Base-by-base conservation (phyloP, 257 asterid species). In the Eucommia ulmoides region DNA sequence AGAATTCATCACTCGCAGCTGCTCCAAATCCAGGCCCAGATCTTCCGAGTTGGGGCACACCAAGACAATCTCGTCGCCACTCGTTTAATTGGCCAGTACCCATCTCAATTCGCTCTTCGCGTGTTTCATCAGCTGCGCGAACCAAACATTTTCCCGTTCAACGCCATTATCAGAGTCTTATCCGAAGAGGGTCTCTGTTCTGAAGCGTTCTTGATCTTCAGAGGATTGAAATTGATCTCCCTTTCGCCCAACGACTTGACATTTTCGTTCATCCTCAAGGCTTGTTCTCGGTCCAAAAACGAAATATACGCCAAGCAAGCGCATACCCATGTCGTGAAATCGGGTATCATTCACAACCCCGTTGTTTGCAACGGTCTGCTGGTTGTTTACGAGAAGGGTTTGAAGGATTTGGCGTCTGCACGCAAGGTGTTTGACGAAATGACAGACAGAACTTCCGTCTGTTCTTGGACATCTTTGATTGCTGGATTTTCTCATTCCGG, bases 61-160 rank as follows among this genome's bases (percentile, higher is more conserved):
- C 93, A 77, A 49, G 65, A 79, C 67, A 62, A 79, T 56, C 85
- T 82, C 70, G 53, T 79, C 12, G 78, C 92, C 56, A 82, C 95
- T 53, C 92, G 94, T 45, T 79, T 85, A 45, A 75, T 85, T 18
- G 94, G 94, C 48, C 85, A 80, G 26, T 85, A 82, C 74, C 75
- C 77, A 24, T 56, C 85, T 16, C 24, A 45, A 0, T 21, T 44
- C 11, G 79, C 88, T 17, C 72, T 85, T 51, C 69, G 62, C 46
- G 54, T 85, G 59, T 72, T 85, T 57, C 23, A 42, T 19, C 61
- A 23, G 6, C 33, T 85, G 2, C 71, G 17, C 0, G 52, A 42
- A 16, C 83, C 94, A 33, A 79, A 79, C 29, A 33, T 82, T 41
- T 85, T 79, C 70, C 94, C 95, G 1, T 71, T 64, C 54, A 85